Conservation (phyloP, 768 basidiomycete species). For the Mrakia hoshinonis region DNA sequence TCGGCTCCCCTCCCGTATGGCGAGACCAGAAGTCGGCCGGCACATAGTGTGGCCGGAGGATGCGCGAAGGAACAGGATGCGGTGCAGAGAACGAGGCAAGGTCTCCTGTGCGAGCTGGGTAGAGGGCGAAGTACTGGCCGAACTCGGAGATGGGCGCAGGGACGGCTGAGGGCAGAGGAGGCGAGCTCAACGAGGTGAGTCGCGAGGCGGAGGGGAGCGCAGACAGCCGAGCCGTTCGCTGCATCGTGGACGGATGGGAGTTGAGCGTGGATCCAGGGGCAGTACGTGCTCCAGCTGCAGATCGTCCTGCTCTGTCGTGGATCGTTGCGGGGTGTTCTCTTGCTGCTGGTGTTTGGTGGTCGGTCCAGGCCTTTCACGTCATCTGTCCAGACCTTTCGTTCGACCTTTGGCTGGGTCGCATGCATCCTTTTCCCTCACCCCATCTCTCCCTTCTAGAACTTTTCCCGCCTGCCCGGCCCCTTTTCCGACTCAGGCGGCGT, state of each 20-base stretch:
- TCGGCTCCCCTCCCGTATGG: slow-evolving; percentile 18
- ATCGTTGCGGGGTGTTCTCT: no score
- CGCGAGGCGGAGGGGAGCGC: not conserved
- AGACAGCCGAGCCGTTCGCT: not conserved
- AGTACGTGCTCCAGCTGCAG: no score
- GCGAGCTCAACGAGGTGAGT: not conserved
- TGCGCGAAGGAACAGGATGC: slow-evolving; percentile 49
- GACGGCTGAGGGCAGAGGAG: not conserved
- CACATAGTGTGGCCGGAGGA: slow-evolving; percentile 54
- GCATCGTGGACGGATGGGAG: no score
- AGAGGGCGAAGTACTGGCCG: slow-evolving; percentile 17
- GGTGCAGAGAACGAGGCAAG: slow-evolving; percentile 32
- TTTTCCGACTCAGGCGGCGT: not conserved
- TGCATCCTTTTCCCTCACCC: no score
- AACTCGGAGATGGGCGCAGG: slow-evolving; percentile 13
- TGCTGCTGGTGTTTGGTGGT: no score
- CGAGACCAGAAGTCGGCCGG: slow-evolving; percentile 36
- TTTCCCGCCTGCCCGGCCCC: not conserved
- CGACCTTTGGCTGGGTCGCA: no score
- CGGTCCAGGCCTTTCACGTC: no score
- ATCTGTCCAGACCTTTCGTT: no score
- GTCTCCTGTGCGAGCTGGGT: not conserved
- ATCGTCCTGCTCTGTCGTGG: no score
- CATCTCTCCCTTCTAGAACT: no score
- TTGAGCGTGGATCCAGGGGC: no score